These are phyloP conservation scores for Phaeosphaeria sp. DNA, from an alignment of 2,329 filamentous ascomycete species.

Conservation along the genomic window DNA sequence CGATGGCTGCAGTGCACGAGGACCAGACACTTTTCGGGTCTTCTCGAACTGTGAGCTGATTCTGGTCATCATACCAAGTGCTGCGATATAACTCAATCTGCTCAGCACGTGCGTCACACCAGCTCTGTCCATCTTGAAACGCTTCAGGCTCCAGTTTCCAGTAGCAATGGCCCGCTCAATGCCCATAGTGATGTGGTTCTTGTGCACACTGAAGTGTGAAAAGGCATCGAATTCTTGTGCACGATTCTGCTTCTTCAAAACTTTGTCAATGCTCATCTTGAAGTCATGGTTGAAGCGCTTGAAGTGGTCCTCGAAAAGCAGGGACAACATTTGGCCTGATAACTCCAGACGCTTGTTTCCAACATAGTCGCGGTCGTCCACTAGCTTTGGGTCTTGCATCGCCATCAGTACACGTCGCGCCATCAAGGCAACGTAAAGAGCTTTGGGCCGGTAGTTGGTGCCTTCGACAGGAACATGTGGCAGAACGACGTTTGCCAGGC, in stretches of 20 bases:
- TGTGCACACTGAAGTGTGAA: slow-evolving; percentile 81
- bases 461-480: slow-evolving; percentile 92
- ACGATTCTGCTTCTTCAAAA: slow-evolving; percentile 89
- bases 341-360: slow-evolving; percentile 96
- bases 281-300: slow-evolving; percentile 91
- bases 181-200: slow-evolving; percentile 85
- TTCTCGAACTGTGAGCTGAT: slow-evolving; percentile 99
- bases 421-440: slow-evolving; percentile 96
- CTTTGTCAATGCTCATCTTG: slow-evolving; percentile 93
- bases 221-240: slow-evolving; percentile 88
- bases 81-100: slow-evolving; percentile 93
- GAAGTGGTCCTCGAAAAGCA: slow-evolving; percentile 97
- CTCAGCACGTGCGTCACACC: slow-evolving; percentile 97
- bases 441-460: slow-evolving; percentile 95
- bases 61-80: slow-evolving; percentile 98
- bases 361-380: slow-evolving; percentile 97
- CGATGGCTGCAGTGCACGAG: slow-evolving; percentile 92
- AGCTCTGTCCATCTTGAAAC: slow-evolving; percentile 98
- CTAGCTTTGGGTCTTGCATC: slow-evolving; percentile 83
- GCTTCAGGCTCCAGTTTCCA: slow-evolving; percentile 96
- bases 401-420: slow-evolving; percentile 95
- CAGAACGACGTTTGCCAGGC: slow-evolving; percentile 89
- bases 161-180: slow-evolving; percentile 97
- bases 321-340: slow-evolving; percentile 89
- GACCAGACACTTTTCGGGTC: slow-evolving; percentile 94